phyloP scores from a whole-genome alignment of 2,329 filamentous ascomycete genomes.

The Hymenoscyphus repandus region DNA sequence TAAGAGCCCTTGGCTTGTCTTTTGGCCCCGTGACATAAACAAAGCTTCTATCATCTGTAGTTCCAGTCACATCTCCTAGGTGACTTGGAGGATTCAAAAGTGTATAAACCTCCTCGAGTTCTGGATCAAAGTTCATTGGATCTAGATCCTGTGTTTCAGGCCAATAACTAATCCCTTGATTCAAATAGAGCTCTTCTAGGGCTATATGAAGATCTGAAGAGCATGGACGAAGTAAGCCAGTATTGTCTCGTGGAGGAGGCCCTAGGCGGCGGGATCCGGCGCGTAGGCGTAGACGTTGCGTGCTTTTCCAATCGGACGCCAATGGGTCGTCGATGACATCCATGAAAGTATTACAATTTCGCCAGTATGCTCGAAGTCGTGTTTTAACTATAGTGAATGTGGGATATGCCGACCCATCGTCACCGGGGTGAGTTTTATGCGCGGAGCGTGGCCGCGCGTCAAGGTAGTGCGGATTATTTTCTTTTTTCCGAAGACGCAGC shows the following conservation, averaged over 20 bases:
- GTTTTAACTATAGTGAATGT: conserved; percentile 49
- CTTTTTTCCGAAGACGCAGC: conserved; percentile 17
- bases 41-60: conserved; percentile 43
- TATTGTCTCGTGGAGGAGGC: conserved; percentile 23
- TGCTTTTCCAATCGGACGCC: conserved; percentile 31
- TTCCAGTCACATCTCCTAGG: conserved; percentile 35
- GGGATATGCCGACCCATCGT: conserved; percentile 36
- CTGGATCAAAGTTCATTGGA: conserved; percentile 16
- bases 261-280: conserved; percentile 40
- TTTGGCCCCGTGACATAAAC: conserved; percentile 37
- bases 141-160: conserved; percentile 27
- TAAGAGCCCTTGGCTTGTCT: conserved; percentile 31
- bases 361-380: conserved; percentile 50
- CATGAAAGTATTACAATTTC: conserved; percentile 48
- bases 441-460: conserved; percentile 35
- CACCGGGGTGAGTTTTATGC: conserved; percentile 44
- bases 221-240: conserved; percentile 14
- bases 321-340: conserved; percentile 52
- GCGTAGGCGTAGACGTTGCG: conserved; percentile 42
- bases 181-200: conserved; percentile 23
- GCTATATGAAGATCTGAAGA: conserved; percentile 15
- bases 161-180: conserved; percentile 31
- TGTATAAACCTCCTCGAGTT: conserved; percentile 33
- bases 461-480: conserved; percentile 35
- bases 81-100: conserved; percentile 37